Conservation (phyloP, 495 filamentous ascomycete species). For the Penicillium paxilli region DNA sequence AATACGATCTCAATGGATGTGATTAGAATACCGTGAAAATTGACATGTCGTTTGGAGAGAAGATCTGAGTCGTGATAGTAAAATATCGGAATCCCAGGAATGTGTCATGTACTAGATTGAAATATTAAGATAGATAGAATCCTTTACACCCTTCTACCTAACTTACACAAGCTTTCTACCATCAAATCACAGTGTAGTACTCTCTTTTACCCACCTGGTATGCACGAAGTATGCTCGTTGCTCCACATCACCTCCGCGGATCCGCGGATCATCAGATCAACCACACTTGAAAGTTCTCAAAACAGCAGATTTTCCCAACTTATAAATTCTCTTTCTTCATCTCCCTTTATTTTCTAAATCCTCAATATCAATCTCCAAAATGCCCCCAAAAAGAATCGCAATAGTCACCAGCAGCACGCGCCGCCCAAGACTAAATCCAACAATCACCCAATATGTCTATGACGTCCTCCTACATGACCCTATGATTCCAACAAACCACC, state of each 20-base stretch:
- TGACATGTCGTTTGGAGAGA: too few species aligned
- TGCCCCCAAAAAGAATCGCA: slow-evolving; percentile 24
- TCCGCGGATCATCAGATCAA: slow-evolving; percentile 3
- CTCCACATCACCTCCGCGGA: background rate
- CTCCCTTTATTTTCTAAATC: background rate
- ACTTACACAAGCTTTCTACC: too few species aligned
- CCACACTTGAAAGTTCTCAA: background rate
- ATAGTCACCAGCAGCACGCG: slow-evolving; percentile 32
- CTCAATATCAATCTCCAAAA: background rate
- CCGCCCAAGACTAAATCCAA: slow-evolving; percentile 25
- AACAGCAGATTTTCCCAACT: background rate
- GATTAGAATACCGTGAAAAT: too few species aligned
- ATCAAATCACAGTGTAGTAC: too few species aligned
- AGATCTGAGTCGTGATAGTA: too few species aligned
- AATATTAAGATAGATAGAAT: too few species aligned
- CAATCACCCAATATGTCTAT: slow-evolving; percentile 29
- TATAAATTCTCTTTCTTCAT: background rate
- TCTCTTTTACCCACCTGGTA: too few species aligned
- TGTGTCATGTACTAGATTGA: too few species aligned
- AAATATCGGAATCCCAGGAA: too few species aligned
- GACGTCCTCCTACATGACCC: slow-evolving; percentile 22
- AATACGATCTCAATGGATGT: too few species aligned
- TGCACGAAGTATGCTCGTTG: too few species aligned
- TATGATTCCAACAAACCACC: slow-evolving; percentile 19
- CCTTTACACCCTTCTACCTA: too few species aligned